phyloP scores from a whole-genome alignment of 2,329 filamentous ascomycete genomes.

The Aspergillus costaricaensis region DNA sequence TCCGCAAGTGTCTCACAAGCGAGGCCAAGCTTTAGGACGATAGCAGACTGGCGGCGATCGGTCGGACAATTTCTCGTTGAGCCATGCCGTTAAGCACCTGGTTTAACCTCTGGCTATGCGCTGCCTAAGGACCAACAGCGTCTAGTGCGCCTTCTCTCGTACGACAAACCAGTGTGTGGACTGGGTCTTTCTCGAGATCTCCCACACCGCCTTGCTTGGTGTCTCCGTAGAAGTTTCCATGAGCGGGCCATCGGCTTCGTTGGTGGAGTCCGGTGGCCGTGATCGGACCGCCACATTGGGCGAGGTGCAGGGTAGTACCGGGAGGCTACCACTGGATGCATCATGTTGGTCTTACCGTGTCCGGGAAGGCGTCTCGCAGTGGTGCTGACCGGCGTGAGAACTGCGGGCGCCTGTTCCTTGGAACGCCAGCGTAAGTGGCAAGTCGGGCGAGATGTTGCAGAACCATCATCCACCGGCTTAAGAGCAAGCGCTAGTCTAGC shows the following conservation, averaged over 20 bases:
- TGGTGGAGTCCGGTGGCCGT: constrained; percentile 21
- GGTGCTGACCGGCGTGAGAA: not conserved
- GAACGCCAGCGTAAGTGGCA: constrained; percentile 18
- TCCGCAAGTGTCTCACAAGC: constrained; percentile 5
- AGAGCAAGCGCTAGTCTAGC: not conserved
- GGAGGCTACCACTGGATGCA: constrained; percentile 12
- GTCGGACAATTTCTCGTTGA: constrained; percentile 12
- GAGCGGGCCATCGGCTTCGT: constrained; percentile 27
- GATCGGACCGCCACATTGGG: constrained; percentile 31
- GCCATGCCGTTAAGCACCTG: constrained; percentile 3
- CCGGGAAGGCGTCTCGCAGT: not conserved
- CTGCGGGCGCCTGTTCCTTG: constrained; percentile 12
- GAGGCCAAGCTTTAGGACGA: constrained; percentile 22
- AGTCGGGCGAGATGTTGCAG: constrained; percentile 21
- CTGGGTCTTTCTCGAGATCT: not conserved
- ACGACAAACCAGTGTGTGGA: not conserved
- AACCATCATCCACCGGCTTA: not conserved
- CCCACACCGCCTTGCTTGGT: constrained; percentile 19
- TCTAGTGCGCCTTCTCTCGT: constrained; percentile 1
- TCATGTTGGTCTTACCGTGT: constrained; percentile 5
- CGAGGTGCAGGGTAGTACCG: constrained; percentile 21
- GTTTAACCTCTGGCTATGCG: constrained; percentile 1
- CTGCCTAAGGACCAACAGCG: constrained; percentile 7
- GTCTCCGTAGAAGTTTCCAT: constrained; percentile 29
- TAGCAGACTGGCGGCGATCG: constrained; percentile 7